A percentile compares a stretch with the other conserved stretches of the same genome.
These are phyloP conservation scores for Neofusicoccum umdonicola DNA, from an alignment of 2,329 filamentous ascomycete species.

Conservation along the genomic window DNA sequence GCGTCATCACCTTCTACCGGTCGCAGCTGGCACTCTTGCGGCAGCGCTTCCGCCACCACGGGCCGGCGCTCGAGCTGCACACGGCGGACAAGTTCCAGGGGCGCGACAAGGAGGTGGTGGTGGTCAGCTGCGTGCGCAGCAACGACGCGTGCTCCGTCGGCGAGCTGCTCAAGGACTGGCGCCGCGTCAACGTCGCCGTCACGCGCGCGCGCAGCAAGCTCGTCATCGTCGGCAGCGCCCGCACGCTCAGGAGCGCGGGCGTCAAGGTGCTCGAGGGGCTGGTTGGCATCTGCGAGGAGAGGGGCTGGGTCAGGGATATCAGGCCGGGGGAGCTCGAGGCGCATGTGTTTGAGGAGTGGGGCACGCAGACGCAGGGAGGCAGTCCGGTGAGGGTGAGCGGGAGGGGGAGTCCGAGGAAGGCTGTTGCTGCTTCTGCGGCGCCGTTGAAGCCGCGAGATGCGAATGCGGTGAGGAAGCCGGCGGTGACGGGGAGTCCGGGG, in stretches of 20 bases:
- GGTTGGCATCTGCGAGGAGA: constrained; percentile 71
- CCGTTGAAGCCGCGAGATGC: background rate
- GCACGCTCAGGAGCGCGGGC: constrained; percentile 60
- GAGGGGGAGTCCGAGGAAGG: constrained; percentile 31
- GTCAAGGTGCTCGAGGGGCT: constrained; percentile 76
- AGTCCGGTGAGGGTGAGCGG: background rate
- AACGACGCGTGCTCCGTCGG: constrained; percentile 84
- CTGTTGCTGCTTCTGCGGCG: constrained; percentile 22
- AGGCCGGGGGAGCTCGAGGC: constrained; percentile 60
- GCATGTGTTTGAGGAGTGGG: constrained; percentile 64
- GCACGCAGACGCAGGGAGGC: constrained; percentile 19
- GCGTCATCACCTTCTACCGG: constrained; percentile 95
- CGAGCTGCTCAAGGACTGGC: constrained; percentile 86
- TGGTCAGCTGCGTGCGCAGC: constrained; percentile 82
- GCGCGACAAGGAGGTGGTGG: constrained; percentile 87
- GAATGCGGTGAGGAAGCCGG: constrained; percentile 17
- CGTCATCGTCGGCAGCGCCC: constrained; percentile 78
- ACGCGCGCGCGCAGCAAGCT: constrained; percentile 91
- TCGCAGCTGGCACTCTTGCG: constrained; percentile 84
- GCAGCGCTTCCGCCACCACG: constrained; percentile 61
- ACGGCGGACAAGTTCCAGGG: constrained; percentile 97
- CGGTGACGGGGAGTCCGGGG: constrained; percentile 20
- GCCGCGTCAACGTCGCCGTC: constrained; percentile 92
- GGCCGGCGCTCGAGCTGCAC: constrained; percentile 76
- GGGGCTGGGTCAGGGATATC: constrained; percentile 78